These are phyloP conservation scores for Albugo laibachii DNA, from an alignment of 352 stramenopile species.

Conservation along the genomic window DNA sequence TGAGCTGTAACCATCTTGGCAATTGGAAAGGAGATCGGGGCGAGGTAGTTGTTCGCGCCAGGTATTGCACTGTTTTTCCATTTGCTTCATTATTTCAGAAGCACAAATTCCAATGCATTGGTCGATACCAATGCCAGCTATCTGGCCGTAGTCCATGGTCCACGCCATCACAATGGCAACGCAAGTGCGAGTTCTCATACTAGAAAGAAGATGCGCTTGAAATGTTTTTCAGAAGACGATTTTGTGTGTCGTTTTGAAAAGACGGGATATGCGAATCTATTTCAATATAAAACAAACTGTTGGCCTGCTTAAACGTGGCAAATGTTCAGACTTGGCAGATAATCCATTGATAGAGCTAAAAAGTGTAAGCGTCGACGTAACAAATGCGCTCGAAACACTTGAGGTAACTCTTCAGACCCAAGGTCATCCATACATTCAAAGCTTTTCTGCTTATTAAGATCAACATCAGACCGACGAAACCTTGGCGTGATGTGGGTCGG, in stretches of 20 bases:
- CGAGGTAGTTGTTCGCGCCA: conserved; percentile 6
- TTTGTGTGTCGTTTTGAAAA: conserved; percentile 6
- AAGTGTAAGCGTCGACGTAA: conserved; percentile 21
- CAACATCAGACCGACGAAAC: conserved; percentile 11
- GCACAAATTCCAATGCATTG: background rate
- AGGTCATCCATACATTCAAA: conserved; percentile 23
- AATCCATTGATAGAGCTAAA: conserved; percentile 21
- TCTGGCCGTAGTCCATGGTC: background rate
- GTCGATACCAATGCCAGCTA: conserved; percentile 7
- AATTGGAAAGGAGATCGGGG: conserved; percentile 10
- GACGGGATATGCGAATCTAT: background rate
- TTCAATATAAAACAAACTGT: background rate
- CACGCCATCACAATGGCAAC: conserved; percentile 10
- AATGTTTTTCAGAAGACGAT: conserved; percentile 11
- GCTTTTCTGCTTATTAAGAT: background rate
- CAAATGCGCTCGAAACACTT: conserved; percentile 18
- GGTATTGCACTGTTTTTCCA: conserved; percentile 13
- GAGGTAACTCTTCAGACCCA: conserved; percentile 13
- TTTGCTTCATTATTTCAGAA: conserved; percentile 14
- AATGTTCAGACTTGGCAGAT: conserved; percentile 14
- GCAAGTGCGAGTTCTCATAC: conserved; percentile 4
- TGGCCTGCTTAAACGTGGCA: background rate
- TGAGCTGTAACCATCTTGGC: background rate
- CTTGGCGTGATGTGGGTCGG: conserved; percentile 16
- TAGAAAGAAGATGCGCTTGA: conserved; percentile 7